Base-by-base conservation (phyloP, 2,329 filamentous ascomycete genomes). In the Epicoccum sorghinum region DNA sequence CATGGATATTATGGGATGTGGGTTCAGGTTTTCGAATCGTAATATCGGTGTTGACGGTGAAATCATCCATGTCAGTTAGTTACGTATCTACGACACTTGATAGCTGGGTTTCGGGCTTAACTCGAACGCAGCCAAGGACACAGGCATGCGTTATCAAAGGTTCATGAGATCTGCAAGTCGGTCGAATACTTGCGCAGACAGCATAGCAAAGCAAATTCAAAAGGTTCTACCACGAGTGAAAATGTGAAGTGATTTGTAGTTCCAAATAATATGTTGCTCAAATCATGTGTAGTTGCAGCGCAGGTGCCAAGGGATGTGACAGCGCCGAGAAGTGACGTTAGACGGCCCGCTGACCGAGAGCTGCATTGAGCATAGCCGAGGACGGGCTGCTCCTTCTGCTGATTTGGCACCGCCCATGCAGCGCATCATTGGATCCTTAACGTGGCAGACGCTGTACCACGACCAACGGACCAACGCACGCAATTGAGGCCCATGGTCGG, bases 401-500 rank as follows among this genome's bases (percentile, higher is more conserved):
- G 52, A 55, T 61, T 62, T 60, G 63, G 57, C 58, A 54, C 59
- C 62, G 61, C 44, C 30, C 30, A 46, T 52, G 49, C n/a, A 14
- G 25, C 22, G 47, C 64, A 53, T 65, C 60, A 73, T 73, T 73
- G 70, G 70, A 53, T 33, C 40, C 59, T 33, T 64, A 63, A 69
- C 67, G 67, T 68, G 67, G 68, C 64, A 65, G 54, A 56, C 59
- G 61, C 65, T 59, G 68, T 67, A 66, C 62, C 46, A 70, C 64
- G 52, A 49, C 52, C 60, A 48, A 57, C 57, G 45, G 57, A 56
- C 55, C 50, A 59, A 50, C 53, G 39, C 57, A 55, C 46, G 60
- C 65, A 69, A 73, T 71, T 71, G 69, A 72, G 47, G 52, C 52
- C 63, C 61, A 69, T 65, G 66, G 64, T 60, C 49, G 49, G 30